phyloP scores from a whole-genome alignment of 768 basidiomycete species.

The Mycena leptocephala region DNA sequence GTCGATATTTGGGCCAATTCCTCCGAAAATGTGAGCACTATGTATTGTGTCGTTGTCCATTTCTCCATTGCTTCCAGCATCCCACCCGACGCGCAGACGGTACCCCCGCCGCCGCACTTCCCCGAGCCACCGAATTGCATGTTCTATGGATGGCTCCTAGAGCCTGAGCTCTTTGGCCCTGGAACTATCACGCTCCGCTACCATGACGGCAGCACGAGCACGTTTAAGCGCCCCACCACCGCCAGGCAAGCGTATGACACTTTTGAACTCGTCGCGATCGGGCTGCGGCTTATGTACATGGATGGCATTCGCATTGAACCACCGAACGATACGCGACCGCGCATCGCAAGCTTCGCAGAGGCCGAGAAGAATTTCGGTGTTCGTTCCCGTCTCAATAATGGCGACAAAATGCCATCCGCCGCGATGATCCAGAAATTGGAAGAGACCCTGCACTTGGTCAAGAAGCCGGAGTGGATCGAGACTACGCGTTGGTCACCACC shows the following conservation, averaged over 20 bases:
- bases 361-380: not conserved
- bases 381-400: not conserved
- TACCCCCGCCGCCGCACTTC: conserved; percentile 2
- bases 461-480: not conserved
- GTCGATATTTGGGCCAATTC: too few species aligned
- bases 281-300: not conserved
- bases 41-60: not conserved
- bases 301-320: not conserved
- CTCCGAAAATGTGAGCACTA: not conserved
- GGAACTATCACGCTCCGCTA: not conserved
- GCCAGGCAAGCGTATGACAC: not conserved
- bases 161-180: conserved; percentile 1
- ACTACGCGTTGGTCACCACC: not conserved
- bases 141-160: conserved; percentile 4
- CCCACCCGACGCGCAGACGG: conserved; percentile 1
- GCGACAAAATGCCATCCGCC: not conserved
- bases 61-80: not conserved
- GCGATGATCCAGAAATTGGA: not conserved
- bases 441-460: not conserved
- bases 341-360: not conserved
- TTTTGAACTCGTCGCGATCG: not conserved
- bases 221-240: not conserved
- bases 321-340: not conserved
- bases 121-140: conserved; percentile 1
- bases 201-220: not conserved